phyloP scores from a whole-genome alignment of 495 filamentous ascomycete genomes.

The Hypoxylon fuscum region DNA sequence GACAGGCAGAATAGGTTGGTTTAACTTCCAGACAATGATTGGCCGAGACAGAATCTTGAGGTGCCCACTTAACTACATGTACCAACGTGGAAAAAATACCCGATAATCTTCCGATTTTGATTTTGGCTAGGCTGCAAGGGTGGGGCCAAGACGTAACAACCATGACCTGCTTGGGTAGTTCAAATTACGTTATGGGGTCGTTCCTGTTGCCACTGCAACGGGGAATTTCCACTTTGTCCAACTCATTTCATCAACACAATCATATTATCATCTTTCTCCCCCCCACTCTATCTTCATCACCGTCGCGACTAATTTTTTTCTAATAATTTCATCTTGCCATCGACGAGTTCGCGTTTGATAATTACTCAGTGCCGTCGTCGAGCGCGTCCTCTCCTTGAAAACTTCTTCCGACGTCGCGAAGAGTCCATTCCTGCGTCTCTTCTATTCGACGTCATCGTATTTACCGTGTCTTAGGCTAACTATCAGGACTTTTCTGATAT shows the following conservation, averaged over 20 bases:
- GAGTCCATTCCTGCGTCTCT: not conserved
- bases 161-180: not conserved
- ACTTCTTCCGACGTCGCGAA: constrained; percentile 6
- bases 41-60: not conserved
- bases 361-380: not conserved
- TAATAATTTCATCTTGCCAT: constrained; percentile 9
- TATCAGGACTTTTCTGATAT: constrained; percentile 10
- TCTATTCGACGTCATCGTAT: constrained; percentile 23
- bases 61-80: too few species aligned
- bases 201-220: constrained; percentile 41
- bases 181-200: not conserved
- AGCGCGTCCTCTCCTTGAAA: not conserved
- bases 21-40: constrained; percentile 12
- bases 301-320: constrained; percentile 3
- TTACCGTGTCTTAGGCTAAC: constrained; percentile 1
- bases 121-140: not conserved
- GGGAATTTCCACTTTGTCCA: constrained; percentile 31
- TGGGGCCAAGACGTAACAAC: not conserved
- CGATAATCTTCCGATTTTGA: constrained; percentile 26
- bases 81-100: constrained; percentile 17
- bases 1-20: not conserved
- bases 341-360: constrained; percentile 4
- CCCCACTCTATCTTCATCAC: constrained; percentile 11
- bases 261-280: constrained; percentile 10
- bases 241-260: constrained; percentile 34